These are phyloP conservation scores for Penicillium sp. DNA, from an alignment of 2,329 filamentous ascomycete genomes.

Conservation along the genomic window DNA sequence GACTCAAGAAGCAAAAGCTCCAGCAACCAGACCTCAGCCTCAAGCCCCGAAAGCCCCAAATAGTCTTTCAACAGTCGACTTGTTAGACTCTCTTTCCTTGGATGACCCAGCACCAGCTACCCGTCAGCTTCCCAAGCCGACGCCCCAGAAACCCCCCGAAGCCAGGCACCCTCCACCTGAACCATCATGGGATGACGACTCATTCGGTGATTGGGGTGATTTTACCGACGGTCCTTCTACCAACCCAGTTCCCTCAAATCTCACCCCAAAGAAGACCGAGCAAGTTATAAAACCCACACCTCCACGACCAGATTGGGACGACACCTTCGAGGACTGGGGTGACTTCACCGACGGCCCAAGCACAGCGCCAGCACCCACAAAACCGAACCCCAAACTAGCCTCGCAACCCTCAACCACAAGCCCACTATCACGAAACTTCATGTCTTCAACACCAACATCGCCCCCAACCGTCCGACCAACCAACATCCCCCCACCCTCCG, in stretches of 20 bases:
- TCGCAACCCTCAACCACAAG: slow-evolving; percentile 7
- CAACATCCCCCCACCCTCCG: slow-evolving; percentile 84
- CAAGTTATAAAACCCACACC: slow-evolving; percentile 5
- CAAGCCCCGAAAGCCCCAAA: slow-evolving; percentile 3
- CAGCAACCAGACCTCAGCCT: neutral
- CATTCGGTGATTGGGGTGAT: slow-evolving; percentile 22
- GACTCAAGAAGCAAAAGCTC: neutral
- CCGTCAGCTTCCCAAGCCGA: neutral
- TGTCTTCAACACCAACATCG: slow-evolving; percentile 12
- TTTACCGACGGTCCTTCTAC: slow-evolving; percentile 16
- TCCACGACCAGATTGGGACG: slow-evolving; percentile 20
- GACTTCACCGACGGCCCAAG: slow-evolving; percentile 22
- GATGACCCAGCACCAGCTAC: slow-evolving; percentile 19
- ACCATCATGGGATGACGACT: slow-evolving; percentile 18
- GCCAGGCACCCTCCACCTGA: slow-evolving; percentile 18
- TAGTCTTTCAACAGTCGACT: slow-evolving; percentile 18
- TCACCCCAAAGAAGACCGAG: slow-evolving; percentile 5
- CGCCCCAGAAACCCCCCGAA: slow-evolving; percentile 2
- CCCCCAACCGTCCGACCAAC: slow-evolving; percentile 59
- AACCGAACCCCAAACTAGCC: slow-evolving; percentile 1
- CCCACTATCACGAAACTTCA: slow-evolving; percentile 13
- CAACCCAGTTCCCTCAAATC: slow-evolving; percentile 5
- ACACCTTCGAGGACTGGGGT: slow-evolving; percentile 22
- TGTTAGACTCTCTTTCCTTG: slow-evolving; percentile 32
- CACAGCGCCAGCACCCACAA: slow-evolving; percentile 1